Evolutionary conservation across 78 protist species (phyloP), one percentile per base, ranked within the genome.

Genomic region (Dictyostelium discoideum): DNA sequence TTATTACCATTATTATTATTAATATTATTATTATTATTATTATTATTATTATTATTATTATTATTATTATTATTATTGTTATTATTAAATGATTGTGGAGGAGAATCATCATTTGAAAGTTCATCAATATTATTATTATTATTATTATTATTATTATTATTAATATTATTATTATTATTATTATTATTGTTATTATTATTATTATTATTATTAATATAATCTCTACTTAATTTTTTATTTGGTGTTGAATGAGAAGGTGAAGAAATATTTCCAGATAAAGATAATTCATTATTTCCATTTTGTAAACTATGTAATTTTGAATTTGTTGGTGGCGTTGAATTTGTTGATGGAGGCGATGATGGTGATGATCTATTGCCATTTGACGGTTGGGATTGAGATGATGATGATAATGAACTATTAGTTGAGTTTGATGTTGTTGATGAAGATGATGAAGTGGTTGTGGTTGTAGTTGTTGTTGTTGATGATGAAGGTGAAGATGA

Each of bases 1-100:
- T n/a, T 9, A 54, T 14, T 16, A 1, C 18, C 18, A 54, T 37
- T 78, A 42, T 16, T 44, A 50, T 22, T 80, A 50, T 50, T 80
- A 50, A 22, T 87, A 77, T 24, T 78, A 60, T 20, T 87, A n/a
- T 5, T 42, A 39, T n/a, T 85, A 74, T 44, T 85, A 57, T 18
- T 73, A 73, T 48, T 67, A 67, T 22, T 37, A 54, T 16, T 85
- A 44, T 14, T 24, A 79, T 79, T 79, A 79, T 79, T 63, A 63
- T 39, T 84, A 63, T 54, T 54, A 54, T 54, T 54, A 54, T 54
- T 54, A 54, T 54, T 54, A 54, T 54, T 54, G 16, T 54, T 54
- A 54, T 54, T 54, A 54, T 13, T 54, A 54, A 48, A 48, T 48
- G 16, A 13, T 48, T 26, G 9, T 7, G 29, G 44, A 73, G 37